Base-by-base conservation (phyloP, 1,139 yeast genomes). In the Starmera stellimalicola region DNA sequence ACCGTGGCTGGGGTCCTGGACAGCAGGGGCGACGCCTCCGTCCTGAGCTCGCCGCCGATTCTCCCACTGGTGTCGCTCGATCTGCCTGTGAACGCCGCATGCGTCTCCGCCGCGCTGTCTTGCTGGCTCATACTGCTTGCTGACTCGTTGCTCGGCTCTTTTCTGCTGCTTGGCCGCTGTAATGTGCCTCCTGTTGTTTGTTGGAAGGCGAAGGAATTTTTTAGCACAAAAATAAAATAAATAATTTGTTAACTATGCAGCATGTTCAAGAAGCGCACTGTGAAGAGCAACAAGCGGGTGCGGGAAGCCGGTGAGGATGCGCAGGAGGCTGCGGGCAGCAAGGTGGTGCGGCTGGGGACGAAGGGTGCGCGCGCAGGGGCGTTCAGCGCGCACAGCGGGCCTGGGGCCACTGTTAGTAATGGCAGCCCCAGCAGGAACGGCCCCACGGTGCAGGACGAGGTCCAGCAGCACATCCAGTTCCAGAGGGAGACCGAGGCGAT, bases 1-100 rank as follows among this genome's bases (percentile, higher is more conserved):
- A 88, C 88, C 0, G 88, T 75, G 4, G 95, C 94, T 2, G 98
- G 97, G 0, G 98, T 88, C 1, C 84, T 75, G 2, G 80, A 71
- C 34, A 81, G 62, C 39, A 81, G 60, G 2, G 91, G 91, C 4
- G 87, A 77, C 8, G 77, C 68, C 42, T 61, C 62, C 22, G 51
- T 39, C 29, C 40, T 41, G 17, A 45, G 20, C 11, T 43, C 44
- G 11, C 46, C 47, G 2, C 46, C 50, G 23, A 42, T 37, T 27
- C 51, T 36, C 12, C 43, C 47, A 2, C 31, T 29, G 4, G 35
- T 32, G 4, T 45, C 31, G 3, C 44, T 37, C 11, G 60, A 51
- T 32, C 57, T 49, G 5, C 62, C 62, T 0, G 65, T 55, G 42
- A 63, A 62, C 17, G 56, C 53, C 1, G 68, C 68, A 16, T 58